These are phyloP conservation scores for Apostasia shenzhenica DNA, from an alignment of 106 monocot species.

Conservation along the genomic window DNA sequence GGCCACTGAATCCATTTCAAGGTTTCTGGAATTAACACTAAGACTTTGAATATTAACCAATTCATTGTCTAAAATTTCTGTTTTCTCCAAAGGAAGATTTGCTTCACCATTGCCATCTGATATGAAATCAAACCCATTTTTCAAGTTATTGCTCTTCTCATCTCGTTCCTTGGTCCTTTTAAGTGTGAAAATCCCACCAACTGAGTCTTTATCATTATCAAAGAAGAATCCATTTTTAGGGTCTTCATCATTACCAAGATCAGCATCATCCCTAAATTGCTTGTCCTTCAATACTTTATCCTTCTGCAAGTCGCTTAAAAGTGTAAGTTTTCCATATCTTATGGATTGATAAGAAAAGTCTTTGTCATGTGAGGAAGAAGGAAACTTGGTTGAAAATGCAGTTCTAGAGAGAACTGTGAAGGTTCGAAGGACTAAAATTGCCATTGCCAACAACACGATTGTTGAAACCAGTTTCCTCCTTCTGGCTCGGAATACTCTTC, in stretches of 20 bases:
- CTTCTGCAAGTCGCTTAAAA: constrained; percentile 26
- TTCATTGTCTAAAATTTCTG: not conserved
- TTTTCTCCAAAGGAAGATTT: not conserved
- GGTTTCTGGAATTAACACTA: not conserved
- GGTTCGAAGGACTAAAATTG: constrained; percentile 21
- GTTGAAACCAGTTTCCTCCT: constrained; percentile 18
- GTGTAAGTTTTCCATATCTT: constrained; percentile 21
- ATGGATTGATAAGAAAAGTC: constrained; percentile 2
- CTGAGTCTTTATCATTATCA: constrained; percentile 20
- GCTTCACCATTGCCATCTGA: not conserved
- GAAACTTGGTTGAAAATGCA: constrained; percentile 15
- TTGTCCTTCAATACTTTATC: not conserved
- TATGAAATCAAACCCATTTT: not conserved
- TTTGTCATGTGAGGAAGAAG: not conserved
- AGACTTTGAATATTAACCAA: not conserved
- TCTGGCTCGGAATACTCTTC: constrained; percentile 13
- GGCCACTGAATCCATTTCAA: not conserved
- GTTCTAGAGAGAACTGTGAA: constrained; percentile 22
- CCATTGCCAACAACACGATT: constrained; percentile 18
- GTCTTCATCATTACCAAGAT: not conserved
- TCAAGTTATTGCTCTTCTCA: not conserved
- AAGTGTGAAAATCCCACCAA: constrained; percentile 9
- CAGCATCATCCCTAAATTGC: not conserved
- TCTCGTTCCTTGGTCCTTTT: constrained; percentile 5
- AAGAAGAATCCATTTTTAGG: not conserved